These are phyloP conservation scores for Colletotrichum tropicicola DNA, from an alignment of 2,329 filamentous ascomycete species.

Conservation along the genomic window DNA sequence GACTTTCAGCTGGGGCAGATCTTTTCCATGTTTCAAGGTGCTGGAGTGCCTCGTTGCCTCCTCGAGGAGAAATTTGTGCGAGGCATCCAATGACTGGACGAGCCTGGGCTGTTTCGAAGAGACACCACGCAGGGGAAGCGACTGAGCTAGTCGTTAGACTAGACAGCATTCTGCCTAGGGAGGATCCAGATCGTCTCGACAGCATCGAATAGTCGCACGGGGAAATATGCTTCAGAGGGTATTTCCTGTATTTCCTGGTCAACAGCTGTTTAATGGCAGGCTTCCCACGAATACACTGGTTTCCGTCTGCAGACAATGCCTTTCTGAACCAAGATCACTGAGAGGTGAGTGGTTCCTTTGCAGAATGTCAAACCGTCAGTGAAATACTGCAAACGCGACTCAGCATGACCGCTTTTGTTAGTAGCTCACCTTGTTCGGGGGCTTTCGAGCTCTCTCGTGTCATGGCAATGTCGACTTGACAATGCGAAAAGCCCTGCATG, in stretches of 20 bases:
- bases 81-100: background rate
- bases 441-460: no score
- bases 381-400: no score
- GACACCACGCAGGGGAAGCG: background rate
- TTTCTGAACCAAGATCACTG: no score
- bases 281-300: no score
- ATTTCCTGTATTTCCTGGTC: no score
- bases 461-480: background rate
- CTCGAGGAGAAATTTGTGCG: background rate
- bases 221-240: no score
- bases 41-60: background rate
- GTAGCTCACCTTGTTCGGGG: no score
- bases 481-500: background rate
- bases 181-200: background rate
- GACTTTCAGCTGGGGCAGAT: background rate
- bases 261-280: no score
- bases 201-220: background rate
- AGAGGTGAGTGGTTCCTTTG: no score
- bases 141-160: background rate
- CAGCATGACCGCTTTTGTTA: no score
- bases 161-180: background rate
- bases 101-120: background rate
- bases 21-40: background rate
- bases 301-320: no score
- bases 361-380: no score